Percentiles rank a stretch among this genome's conserved stretches.
Evolutionary conservation across 352 stramenopile species (phyloP).

Genomic region (Phytophthora sp.): DNA sequence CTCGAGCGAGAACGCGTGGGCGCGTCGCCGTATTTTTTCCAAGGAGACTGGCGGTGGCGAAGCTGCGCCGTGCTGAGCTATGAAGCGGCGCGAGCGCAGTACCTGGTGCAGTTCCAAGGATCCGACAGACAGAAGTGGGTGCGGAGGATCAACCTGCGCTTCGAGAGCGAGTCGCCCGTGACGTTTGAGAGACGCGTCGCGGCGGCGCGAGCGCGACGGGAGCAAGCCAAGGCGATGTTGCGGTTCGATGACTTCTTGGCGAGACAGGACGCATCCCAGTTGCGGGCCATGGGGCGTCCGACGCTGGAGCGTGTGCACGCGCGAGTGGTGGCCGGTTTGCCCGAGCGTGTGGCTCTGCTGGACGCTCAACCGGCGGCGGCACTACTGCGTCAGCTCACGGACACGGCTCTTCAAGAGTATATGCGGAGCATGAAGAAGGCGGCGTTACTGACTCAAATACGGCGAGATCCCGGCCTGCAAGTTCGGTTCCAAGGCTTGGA

Average conservation of each 20-base stretch:
- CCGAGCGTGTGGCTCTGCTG: conserved; percentile 56
- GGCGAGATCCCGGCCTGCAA: conserved; percentile 59
- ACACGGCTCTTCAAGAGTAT: conserved; percentile 91
- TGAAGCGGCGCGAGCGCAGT: conserved; percentile 69
- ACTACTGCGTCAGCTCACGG: conserved; percentile 86
- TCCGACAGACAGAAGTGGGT: conserved; percentile 89
- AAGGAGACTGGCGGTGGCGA: conserved; percentile 87
- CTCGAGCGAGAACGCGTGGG: conserved; percentile 49
- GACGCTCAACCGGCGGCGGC: conserved; percentile 63
- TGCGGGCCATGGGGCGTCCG: conserved; percentile 80
- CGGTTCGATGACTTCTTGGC: conserved; percentile 92
- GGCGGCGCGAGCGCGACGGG: conserved; percentile 60
- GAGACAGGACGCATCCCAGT: conserved; percentile 70
- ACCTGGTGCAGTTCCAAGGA: conserved; percentile 85
- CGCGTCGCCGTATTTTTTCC: conserved; percentile 85
- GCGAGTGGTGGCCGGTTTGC: conserved; percentile 84
- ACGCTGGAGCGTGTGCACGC: conserved; percentile 87
- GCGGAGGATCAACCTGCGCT: conserved; percentile 92
- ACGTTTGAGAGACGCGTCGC: conserved; percentile 82
- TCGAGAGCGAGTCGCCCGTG: conserved; percentile 77
- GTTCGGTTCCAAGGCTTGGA: conserved; percentile 75
- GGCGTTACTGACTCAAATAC: conserved; percentile 74
- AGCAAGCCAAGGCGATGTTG: conserved; percentile 86
- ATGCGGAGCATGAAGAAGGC: conserved; percentile 93
- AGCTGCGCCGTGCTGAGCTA: conserved; percentile 71